These are phyloP conservation scores for Wickerhamiella occidentalis DNA, from an alignment of 805 yeast genomes.

Conservation along the genomic window DNA sequence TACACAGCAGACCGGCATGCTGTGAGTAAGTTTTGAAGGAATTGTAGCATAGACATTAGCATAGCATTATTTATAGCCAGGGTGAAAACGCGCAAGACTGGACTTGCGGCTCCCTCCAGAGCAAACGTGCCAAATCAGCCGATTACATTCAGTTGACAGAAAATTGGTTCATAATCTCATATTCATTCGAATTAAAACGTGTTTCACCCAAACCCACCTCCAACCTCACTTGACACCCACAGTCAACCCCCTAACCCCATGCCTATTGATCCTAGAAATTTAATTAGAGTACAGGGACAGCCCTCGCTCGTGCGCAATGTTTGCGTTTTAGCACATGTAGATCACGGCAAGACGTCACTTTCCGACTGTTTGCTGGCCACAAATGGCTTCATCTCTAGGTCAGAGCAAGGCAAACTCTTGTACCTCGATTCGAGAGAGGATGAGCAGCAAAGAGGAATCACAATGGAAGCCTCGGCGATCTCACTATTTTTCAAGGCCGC, in stretches of 20 bases:
- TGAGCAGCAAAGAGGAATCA: conserved; percentile 90
- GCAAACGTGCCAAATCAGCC: too few species aligned
- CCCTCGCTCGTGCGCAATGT: conserved; percentile 70
- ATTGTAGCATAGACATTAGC: not conserved
- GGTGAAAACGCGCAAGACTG: too few species aligned
- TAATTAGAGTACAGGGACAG: conserved; percentile 54
- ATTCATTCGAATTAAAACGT: too few species aligned
- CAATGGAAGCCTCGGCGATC: conserved; percentile 95
- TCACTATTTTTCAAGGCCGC: conserved; percentile 77
- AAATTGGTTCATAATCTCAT: too few species aligned
- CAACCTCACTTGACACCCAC: not conserved
- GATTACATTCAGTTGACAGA: too few species aligned
- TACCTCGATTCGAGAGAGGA: conserved; percentile 89
- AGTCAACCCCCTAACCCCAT: conserved; percentile 17
- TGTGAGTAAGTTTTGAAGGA: conserved; percentile 13
- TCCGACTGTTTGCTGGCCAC: conserved; percentile 88
- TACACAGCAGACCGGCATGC: conserved; percentile 18
- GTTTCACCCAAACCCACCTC: not conserved
- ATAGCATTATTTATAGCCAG: not conserved
- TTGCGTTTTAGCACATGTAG: conserved; percentile 95
- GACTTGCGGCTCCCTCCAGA: too few species aligned
- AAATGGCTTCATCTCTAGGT: conserved; percentile 89
- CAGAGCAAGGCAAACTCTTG: conserved; percentile 90
- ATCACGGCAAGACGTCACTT: conserved; percentile 93
- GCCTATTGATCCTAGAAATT: conserved; percentile 47